Evolutionary conservation across 148 eudicot genomes (phyloP).

Genomic region (Pouteria glomerata): DNA sequence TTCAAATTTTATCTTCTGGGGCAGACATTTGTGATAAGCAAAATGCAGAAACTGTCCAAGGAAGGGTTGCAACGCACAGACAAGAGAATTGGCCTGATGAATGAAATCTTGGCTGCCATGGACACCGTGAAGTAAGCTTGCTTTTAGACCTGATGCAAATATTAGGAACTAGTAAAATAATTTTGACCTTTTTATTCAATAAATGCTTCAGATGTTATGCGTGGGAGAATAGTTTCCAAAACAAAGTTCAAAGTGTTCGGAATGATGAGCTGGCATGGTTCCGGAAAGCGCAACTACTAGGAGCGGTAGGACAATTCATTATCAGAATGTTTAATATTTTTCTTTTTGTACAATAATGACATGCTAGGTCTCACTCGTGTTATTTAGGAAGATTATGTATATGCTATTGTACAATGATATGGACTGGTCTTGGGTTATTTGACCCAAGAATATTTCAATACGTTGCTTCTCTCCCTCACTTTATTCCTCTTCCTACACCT

Average conservation of each 20-base stretch:
- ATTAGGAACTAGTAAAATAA: slow-evolving; percentile 7
- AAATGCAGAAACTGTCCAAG: slow-evolving; percentile 64
- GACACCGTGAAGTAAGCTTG: slow-evolving; percentile 84
- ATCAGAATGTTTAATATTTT: neutral
- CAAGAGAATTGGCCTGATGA: slow-evolving; percentile 97
- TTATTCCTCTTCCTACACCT: too few relatives aligned
- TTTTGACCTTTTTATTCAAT: slow-evolving; percentile 1
- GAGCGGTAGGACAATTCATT: slow-evolving; percentile 53
- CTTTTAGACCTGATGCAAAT: neutral
- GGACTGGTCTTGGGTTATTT: neutral
- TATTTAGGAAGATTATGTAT: neutral
- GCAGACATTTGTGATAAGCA: slow-evolving; percentile 73
- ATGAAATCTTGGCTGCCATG: slow-evolving; percentile 95
- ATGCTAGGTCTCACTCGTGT: neutral
- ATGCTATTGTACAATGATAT: neutral
- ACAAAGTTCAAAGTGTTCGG: slow-evolving; percentile 73
- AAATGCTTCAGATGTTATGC: slow-evolving; percentile 78
- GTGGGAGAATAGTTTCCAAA: slow-evolving; percentile 90
- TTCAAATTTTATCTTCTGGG: slow-evolving; percentile 10
- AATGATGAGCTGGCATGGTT: slow-evolving; percentile 88
- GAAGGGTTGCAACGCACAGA: slow-evolving; percentile 82
- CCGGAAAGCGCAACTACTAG: slow-evolving; percentile 73
- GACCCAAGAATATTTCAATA: too few relatives aligned
- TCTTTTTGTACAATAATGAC: neutral
- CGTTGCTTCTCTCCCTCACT: too few relatives aligned